Evolutionary conservation across 129 eudicot genomes (phyloP), one percentile per base, ranked within the genome.

Genomic region (Scalesia atractyloides): DNA sequence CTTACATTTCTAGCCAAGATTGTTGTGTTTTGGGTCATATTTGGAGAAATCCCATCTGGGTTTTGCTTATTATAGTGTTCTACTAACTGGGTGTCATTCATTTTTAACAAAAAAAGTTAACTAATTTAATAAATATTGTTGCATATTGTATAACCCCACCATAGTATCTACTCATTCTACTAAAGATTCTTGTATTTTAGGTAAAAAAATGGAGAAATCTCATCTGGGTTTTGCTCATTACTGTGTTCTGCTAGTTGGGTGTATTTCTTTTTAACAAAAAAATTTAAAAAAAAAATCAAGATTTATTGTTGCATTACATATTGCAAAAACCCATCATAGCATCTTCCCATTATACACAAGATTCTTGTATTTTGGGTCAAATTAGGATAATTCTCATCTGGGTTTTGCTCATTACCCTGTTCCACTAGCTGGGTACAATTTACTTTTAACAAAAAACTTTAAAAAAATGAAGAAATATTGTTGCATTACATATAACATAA

Each of bases 191-290:
- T 8, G 46, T 41, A 41, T 41, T 41, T 41, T 41, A 41, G 46
- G 12, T 7, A 6, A 50, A 51, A 50, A 36, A 37, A n/a, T 41
- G 33, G 46, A 36, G 54, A 19, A 66, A 75, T 41, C 16, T 47
- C 63, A 59, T 59, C 66, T 60, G 78, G 75, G 71, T 76, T 48
- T 53, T 59, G 69, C 37, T 68, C 54, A 60, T 54, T 68, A 19
- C 67, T 39, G 61, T 72, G 66, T 77, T 68, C 17, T 67, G 5
- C 54, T 41, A 53, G 10, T 26, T 77, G 81, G 74, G 83, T 49
- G 2, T 24, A 39, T 8, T 41, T 8, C 6, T 3, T 39, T n/a
- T n/a, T 0, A 5, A 5, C 5, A 37, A 37, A 37, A 37, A 37
- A 37, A 0, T 37, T 37, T 4, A 37, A 37, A 37, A 37, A 37